Percentiles rank a stretch among this genome's conserved stretches.
phyloP scores from a whole-genome alignment of 805 yeast species.

The Candida pseudoglaebosa region DNA sequence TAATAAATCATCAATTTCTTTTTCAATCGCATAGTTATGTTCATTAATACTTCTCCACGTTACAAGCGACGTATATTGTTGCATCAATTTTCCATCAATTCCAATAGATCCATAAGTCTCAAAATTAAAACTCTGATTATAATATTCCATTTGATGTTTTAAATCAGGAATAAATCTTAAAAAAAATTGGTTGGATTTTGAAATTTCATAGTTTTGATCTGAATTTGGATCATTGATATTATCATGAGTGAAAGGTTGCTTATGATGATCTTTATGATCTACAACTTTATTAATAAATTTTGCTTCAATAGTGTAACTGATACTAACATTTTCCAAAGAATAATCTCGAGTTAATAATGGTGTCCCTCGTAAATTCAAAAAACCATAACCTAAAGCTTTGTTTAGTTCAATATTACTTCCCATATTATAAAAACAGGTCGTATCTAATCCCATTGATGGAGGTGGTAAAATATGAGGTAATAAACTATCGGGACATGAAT shows the following conservation, averaged over 20 bases:
- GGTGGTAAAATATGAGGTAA: conserved; percentile 40
- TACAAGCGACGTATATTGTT: conserved; percentile 17
- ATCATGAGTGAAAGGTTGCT: conserved; percentile 24
- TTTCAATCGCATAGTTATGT: conserved; percentile 27
- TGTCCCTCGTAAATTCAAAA: conserved; percentile 44
- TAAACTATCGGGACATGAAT: conserved; percentile 44
- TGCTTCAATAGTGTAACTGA: conserved; percentile 52
- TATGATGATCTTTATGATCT: conserved; percentile 21
- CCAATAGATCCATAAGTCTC: conserved; percentile 29
- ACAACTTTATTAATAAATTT: conserved; percentile 46
- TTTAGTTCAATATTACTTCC: conserved; percentile 33
- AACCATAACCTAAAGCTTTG: conserved; percentile 53
- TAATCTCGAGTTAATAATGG: conserved; percentile 51
- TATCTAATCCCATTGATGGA: conserved; percentile 40
- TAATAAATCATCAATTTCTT: conserved; percentile 32
- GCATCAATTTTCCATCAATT: conserved; percentile 31
- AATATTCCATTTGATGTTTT: conserved; percentile 22
- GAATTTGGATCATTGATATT: conserved; percentile 36
- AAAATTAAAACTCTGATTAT: conserved; percentile 21
- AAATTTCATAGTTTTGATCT: conserved; percentile 31
- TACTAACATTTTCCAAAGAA: conserved; percentile 39
- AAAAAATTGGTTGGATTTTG: conserved; percentile 33
- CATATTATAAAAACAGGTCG: conserved; percentile 30
- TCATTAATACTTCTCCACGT: conserved; percentile 33
- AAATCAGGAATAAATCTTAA: conserved; percentile 39